Evolutionary conservation across 495 filamentous ascomycete genomes (phyloP), one percentile per base, ranked within the genome.

Genomic region (Hypoxylon crocopeplum): DNA sequence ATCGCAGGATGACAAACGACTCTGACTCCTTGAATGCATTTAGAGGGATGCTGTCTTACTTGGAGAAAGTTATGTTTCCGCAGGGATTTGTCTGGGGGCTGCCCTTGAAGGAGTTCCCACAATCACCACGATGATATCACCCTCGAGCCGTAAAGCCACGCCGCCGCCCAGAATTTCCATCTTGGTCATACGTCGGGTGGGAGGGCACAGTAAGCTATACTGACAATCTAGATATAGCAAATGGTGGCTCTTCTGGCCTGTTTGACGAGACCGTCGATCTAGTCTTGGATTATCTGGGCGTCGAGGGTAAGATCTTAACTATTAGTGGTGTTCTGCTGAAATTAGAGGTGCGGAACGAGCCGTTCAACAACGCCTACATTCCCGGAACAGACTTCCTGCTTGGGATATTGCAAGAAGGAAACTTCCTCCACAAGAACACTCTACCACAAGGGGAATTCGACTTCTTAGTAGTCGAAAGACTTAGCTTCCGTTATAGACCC

Each of bases 171-270:
- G 30, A 1, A 0, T 67, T 67, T 13, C 54, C 60, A 2, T 54
- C 46, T 3, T 67, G 59, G 64, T 15, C 27, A 2, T 67, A 56
- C 49, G 49, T 37, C 7, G 64, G 64, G 0, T 64, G 64, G 64
- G 34, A 52, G 12, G 64, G 60, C 0, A 24, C 30, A 1, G 48
- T 55, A 16, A 12, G 12, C 15, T 39, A 22, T 16, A 8, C 33
- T 21, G 39, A 10, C n/a, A 10, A 45, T 34, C 21, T 45, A 25
- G 22, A 24, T 13, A 7, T 16, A n/a, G 17, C 10, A 17, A 15
- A 30, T 2, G 15, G 22, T 16, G 24, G 40, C 10, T 22, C 21
- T 0, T 25, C 11, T 21, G 39, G 19, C 4, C 21, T 11, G 2
- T 22, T 41, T 25, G 39, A 41, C 11, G 19, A 22, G 19, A 8